Base-by-base conservation (phyloP, 768 basidiomycete genomes). In the Mycena haematopus region DNA sequence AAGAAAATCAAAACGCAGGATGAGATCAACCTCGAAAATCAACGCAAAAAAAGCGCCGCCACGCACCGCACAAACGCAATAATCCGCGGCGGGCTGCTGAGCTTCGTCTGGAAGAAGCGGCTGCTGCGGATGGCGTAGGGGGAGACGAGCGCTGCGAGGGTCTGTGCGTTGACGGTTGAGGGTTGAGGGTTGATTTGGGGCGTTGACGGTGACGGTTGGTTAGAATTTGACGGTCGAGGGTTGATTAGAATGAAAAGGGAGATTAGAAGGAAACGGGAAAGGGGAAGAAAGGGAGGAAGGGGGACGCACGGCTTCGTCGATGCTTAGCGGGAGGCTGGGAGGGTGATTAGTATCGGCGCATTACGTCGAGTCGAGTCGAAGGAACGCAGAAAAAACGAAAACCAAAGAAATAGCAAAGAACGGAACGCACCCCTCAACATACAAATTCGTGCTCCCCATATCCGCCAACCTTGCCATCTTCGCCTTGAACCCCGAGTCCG, bases 11-110 rank as follows among this genome's bases (percentile, higher is more conserved):
- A 42, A n/a, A n/a, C 2, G 19, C 15, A 42, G 40, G 22, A 22
- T 45, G 10, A 22, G 15, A 22, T 45, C 15, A 24, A 24, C 9
- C n/a, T n/a, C n/a, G 8, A 7, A 10, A 45, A n/a, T 38, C 5
- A n/a, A 21, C n/a, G n/a, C 22, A 17, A 17, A 11, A 22, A 22
- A 45, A 21, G 8, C 13, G 10, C 22, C 2, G 6, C 2, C 3
- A 45, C 83, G 22, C 65, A 90, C 91, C 92, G 82, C 44, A 92
- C 90, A 68, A 93, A 93, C 0, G 90, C 91, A 58, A 93, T 92
- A 64, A 92, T 90, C 60, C 90, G 79, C 21, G 90, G 89, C 1
- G 91, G 91, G 58, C 86, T 84, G 63, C 89, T 91, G 24, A 93
- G 73, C 65, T 88, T 83, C 11, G 91, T 92, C 73, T 89, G 89